These are phyloP conservation scores for Arctium minus DNA, from an alignment of 129 eudicot species.

Conservation along the genomic window DNA sequence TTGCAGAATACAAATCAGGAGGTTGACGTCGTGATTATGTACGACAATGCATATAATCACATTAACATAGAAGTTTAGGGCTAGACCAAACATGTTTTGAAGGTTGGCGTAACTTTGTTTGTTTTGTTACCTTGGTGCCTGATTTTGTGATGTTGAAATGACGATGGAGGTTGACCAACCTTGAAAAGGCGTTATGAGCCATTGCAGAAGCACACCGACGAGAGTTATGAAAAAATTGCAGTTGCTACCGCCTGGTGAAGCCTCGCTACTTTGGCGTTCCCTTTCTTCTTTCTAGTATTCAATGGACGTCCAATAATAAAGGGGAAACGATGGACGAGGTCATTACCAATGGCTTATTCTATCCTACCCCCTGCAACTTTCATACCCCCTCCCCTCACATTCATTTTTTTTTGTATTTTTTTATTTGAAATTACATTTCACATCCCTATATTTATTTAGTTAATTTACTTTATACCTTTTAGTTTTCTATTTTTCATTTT, in stretches of 20 bases:
- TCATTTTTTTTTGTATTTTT: too few species aligned
- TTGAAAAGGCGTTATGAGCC: slow-evolving; percentile 58
- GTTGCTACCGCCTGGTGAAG: not conserved
- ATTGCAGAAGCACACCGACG: slow-evolving; percentile 23
- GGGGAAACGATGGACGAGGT: slow-evolving; percentile 9
- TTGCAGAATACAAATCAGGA: not conserved
- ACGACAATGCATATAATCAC: not conserved
- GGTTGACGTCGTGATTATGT: not conserved
- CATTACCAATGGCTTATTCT: not conserved
- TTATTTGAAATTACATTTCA: too few species aligned
- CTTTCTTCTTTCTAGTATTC: not conserved
- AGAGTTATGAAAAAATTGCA: not conserved
- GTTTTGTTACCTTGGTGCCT: slow-evolving; percentile 33
- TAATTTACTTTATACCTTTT: too few species aligned
- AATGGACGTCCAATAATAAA: slow-evolving; percentile 13
- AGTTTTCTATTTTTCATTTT: too few species aligned
- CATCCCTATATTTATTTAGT: too few species aligned
- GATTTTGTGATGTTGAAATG: slow-evolving; percentile 44
- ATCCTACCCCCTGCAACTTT: too few species aligned
- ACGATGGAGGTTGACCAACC: slow-evolving; percentile 54
- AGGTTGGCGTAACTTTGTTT: not conserved
- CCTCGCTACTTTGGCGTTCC: not conserved
- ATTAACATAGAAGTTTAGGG: slow-evolving; percentile 2
- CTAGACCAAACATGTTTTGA: not conserved
- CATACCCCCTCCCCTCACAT: too few species aligned